Evolutionary conservation across 139 green algal genomes (phyloP), one percentile per base, ranked within the genome.

Genomic region (Chlorella sp.): DNA sequence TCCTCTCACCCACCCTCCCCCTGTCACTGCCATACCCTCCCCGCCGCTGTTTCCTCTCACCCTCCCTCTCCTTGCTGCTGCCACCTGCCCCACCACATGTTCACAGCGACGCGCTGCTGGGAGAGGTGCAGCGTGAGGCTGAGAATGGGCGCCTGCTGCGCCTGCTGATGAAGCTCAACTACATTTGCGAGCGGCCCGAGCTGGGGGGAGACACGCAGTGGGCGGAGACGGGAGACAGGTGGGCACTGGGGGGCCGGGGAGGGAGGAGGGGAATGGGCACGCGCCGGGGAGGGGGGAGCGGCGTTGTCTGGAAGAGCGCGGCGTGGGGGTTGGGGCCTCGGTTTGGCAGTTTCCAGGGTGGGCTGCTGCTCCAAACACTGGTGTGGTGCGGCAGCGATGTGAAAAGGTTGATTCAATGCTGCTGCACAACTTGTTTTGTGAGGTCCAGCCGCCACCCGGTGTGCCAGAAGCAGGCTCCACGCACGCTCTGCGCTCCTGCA

Each of bases 141-240:
- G 97, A 99, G 86, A 98, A 98, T 89, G 97, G 96, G 32, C 95
- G 97, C 7, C 88, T 99, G 78, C 90, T 97, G 90, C 95, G 97
- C 61, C 86, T 99, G 68, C 85, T 99, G 12, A 88, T 96, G 7
- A 98, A 98, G 88, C 91, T 99, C 73, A 88, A 91, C 84, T 94
- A 94, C 60, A 87, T 99, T 11, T 95, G 92, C 11, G 96, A 99
- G 84, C 93, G 97, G 2, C 94, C 94, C 0, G 93, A 96, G 71
- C 91, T 90, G 18, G 91, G 94, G 73, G 77, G 91, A 7, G 94
- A 97, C 84, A 61, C 89, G 36, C 81, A 93, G 60, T 97, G 96
- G 96, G 83, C 91, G 22, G 94, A 96, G 60, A 94, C 94, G 80
- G 93, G 92, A 12, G 91, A 94, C 84, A 79, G 87, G 87, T 87